These are phyloP conservation scores for Cryptococcus deneoformans DNA, from an alignment of 1,284 basidiomycete species.

Conservation along the genomic window DNA sequence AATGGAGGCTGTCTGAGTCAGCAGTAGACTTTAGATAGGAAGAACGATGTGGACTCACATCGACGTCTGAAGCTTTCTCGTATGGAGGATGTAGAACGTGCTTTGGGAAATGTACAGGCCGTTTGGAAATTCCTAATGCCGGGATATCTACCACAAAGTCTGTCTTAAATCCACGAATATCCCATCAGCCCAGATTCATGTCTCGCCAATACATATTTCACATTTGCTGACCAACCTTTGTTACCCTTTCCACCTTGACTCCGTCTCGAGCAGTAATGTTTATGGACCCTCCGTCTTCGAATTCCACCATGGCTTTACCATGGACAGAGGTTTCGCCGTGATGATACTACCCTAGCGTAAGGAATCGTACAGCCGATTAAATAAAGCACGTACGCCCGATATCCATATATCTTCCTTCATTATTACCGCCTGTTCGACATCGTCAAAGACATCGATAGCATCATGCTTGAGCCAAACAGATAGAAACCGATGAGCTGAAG, in stretches of 20 bases:
- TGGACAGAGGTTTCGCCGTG: slow-evolving; percentile 35
- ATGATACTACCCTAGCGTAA: slow-evolving; percentile 30
- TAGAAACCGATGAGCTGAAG: no score
- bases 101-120: slow-evolving; percentile 39
- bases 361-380: no score
- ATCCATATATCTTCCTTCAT: slow-evolving; percentile 46
- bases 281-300: slow-evolving; percentile 29
- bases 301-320: slow-evolving; percentile 36
- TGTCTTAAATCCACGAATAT: slow-evolving; percentile 16
- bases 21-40: not conserved
- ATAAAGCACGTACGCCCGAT: slow-evolving; percentile 36
- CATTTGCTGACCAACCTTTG: slow-evolving; percentile 26
- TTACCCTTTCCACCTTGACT: slow-evolving; percentile 28
- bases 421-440: slow-evolving; percentile 45
- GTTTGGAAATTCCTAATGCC: slow-evolving; percentile 18
- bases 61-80: slow-evolving; percentile 23
- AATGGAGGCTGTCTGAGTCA: slow-evolving; percentile 29
- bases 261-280: slow-evolving; percentile 26
- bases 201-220: not conserved
- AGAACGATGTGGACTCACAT: slow-evolving; percentile 20
- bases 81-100: slow-evolving; percentile 39
- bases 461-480: slow-evolving; percentile 34
- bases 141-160: slow-evolving; percentile 36
- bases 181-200: slow-evolving; percentile 2
- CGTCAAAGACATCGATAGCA: slow-evolving; percentile 45